phyloP scores from a whole-genome alignment of 2,329 filamentous ascomycete genomes.

The Curvularia hawaiiensis region DNA sequence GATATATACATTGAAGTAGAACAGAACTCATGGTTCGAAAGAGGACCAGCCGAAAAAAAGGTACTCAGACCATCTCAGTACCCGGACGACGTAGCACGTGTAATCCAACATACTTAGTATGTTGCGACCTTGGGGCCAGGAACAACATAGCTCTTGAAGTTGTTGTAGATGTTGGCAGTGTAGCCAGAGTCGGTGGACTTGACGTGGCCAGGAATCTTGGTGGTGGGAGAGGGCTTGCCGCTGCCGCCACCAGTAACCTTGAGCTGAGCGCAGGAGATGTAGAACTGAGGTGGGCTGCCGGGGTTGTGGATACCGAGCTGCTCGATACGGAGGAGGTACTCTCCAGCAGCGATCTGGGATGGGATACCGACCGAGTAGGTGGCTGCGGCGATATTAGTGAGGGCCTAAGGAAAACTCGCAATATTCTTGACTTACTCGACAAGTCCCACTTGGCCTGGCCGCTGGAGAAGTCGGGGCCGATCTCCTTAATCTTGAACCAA shows the following conservation, averaged over 20 bases:
- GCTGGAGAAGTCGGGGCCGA: constrained; percentile 44
- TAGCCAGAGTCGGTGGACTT: constrained; percentile 44
- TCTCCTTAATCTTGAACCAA: constrained; percentile 50
- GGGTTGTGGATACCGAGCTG: constrained; percentile 56
- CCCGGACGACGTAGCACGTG: neutral
- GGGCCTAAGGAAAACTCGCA: neutral
- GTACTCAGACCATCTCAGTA: neutral
- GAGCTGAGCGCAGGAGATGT: constrained; percentile 53
- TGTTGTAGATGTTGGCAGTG: constrained; percentile 48
- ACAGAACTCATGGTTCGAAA: neutral
- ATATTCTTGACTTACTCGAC: constrained; percentile 26
- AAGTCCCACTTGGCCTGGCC: constrained; percentile 44
- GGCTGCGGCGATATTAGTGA: constrained; percentile 25
- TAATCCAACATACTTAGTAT: constrained; percentile 30
- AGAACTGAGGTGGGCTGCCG: constrained; percentile 32
- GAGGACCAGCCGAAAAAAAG: constrained; percentile 2
- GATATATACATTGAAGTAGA: constrained; percentile 19
- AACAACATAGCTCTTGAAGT: constrained; percentile 45
- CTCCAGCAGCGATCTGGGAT: constrained; percentile 48
- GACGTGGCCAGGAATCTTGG: constrained; percentile 42
- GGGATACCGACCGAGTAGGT: constrained; percentile 50
- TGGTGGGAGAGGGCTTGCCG: constrained; percentile 28
- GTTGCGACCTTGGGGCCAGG: constrained; percentile 46
- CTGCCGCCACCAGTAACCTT: constrained; percentile 50
- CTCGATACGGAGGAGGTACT: constrained; percentile 57